phyloP scores from a whole-genome alignment of 2,329 filamentous ascomycete species.

The Bertia moriformis region DNA sequence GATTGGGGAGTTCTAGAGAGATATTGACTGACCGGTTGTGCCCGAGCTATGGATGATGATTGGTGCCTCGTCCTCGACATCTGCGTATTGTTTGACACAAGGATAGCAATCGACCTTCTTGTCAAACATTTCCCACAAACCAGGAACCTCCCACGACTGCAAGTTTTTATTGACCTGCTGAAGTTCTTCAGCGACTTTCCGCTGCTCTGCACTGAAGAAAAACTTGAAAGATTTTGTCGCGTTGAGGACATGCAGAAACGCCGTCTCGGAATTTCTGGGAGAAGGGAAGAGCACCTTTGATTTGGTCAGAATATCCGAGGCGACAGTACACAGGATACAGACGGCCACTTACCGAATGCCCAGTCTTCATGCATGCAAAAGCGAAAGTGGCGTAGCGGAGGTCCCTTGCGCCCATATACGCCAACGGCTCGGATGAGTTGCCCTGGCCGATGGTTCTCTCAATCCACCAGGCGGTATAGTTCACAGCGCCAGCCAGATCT shows the following conservation, averaged over 20 bases:
- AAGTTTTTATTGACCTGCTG: background rate
- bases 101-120: slow-evolving; percentile 3
- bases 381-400: background rate
- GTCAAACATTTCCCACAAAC: background rate
- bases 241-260: background rate
- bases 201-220: background rate
- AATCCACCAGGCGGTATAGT: background rate
- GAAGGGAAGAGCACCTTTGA: background rate
- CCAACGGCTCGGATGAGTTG: background rate
- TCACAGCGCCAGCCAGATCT: background rate
- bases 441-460: background rate
- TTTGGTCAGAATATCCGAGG: background rate
- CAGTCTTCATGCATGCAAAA: background rate
- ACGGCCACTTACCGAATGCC: background rate
- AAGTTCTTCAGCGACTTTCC: background rate
- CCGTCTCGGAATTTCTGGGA: background rate
- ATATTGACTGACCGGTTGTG: slow-evolving; percentile 8
- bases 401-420: background rate
- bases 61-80: slow-evolving; percentile 7
- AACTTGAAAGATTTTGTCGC: background rate
- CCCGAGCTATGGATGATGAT: slow-evolving; percentile 11
- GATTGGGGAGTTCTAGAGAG: background rate
- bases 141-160: background rate
- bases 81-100: slow-evolving; percentile 8
- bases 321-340: background rate